These are phyloP conservation scores for Pyracantha coccinea DNA, from an alignment of 331 rosid species.

Conservation along the genomic window DNA sequence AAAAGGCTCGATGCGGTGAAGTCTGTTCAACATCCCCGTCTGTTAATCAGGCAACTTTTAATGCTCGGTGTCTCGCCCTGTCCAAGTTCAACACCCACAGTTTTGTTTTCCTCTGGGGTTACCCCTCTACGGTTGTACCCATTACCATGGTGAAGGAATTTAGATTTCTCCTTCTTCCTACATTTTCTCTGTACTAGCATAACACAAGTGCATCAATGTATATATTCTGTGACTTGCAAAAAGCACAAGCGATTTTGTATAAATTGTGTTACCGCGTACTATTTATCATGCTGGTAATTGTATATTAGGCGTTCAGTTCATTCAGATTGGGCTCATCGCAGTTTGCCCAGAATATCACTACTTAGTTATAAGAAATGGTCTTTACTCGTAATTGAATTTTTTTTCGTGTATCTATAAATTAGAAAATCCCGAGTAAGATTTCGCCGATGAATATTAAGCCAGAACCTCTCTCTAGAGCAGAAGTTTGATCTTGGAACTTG, in stretches of 20 bases:
- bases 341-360: not conserved
- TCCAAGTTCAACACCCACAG: not conserved
- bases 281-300: not conserved
- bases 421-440: not conserved
- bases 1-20: slow-evolving; percentile 16
- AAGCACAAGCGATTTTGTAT: slow-evolving; percentile 9
- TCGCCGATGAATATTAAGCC: not conserved
- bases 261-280: not conserved
- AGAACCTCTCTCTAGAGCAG: not conserved
- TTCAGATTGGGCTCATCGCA: too few species aligned
- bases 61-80: not conserved
- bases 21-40: not conserved
- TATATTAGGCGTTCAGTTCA: not conserved
- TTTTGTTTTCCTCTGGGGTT: slow-evolving; percentile 13
- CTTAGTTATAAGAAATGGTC: not conserved
- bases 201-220: not conserved
- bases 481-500: not conserved
- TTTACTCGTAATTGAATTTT: not conserved
- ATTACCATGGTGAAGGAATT: not conserved
- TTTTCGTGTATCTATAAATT: not conserved
- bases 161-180: not conserved
- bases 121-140: not conserved
- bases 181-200: not conserved
- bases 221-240: not conserved
- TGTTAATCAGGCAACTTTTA: not conserved